Base-by-base conservation (phyloP, 192 early-diverging fungal genomes). In the Hyaloraphidium curvatum region DNA sequence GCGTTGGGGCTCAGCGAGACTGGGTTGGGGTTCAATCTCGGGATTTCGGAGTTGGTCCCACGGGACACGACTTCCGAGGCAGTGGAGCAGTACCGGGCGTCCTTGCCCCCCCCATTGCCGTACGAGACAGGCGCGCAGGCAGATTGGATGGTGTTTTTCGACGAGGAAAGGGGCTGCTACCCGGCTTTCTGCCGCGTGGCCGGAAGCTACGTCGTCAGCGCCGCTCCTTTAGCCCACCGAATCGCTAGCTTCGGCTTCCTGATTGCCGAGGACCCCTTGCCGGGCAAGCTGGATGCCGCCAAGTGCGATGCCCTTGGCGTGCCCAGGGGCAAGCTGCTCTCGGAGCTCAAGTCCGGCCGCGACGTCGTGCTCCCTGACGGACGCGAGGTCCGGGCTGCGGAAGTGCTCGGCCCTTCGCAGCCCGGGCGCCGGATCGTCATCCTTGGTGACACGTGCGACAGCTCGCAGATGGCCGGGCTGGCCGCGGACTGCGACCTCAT, bases 241-340 rank as follows among this genome's bases (percentile, higher is more conserved):
- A 67, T 75, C 37, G 71, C 75, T 3, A 62, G 61, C n/a, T 39
- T 77, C 1, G 75, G 75, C 1, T 77, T 65, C 53, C 51, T 73
- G 0, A 30, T 76, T 19, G 29, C 41, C 2, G 72, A 77, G 56
- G 61, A 57, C 21, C 30, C 52, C 1, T 39, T 53, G 19, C 63
- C 59, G 1, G 75, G 75, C 14, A 64, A 56, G 21, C 52, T 77
- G 3, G 53, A 66, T 19, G 62, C 59, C 3, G 60, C 56, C 22
- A 68, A 74, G 40, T 52, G 56, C 16, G 58, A 55, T 0, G 71
- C 68, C 9, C 52, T 72, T 3, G 55, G 50, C 4, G 43, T 25
- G 43, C 5, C 7, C 19, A 25, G 43, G 11, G 48, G 67, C 13
- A 64, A 58, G 31, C 29, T 74, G 11, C 56, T 77, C n/a, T 33